Evolutionary conservation across 106 monocot genomes (phyloP).

Genomic region (Hemerocallis citrina): DNA sequence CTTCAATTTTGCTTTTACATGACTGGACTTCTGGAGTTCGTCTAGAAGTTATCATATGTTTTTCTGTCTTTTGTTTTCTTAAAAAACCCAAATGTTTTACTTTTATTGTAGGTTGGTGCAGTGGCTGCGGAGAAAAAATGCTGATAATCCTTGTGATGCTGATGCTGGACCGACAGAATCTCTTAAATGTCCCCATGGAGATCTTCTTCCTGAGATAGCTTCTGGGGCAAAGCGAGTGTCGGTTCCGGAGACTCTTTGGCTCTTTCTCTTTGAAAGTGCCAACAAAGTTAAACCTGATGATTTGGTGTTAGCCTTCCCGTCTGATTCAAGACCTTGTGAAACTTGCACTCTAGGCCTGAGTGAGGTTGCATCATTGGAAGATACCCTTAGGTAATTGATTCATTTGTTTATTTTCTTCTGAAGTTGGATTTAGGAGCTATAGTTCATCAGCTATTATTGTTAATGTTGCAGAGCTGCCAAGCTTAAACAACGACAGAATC

Average conservation of each 20-base stretch:
- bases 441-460: not conserved
- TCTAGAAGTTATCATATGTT: not conserved
- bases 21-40: not conserved
- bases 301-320: slow-evolving; percentile 40
- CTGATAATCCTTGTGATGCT: slow-evolving; percentile 58
- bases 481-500: slow-evolving; percentile 71
- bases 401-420: not conserved
- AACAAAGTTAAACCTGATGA: slow-evolving; percentile 39
- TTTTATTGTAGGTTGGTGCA: slow-evolving; percentile 55
- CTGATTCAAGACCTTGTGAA: slow-evolving; percentile 59
- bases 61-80: not conserved
- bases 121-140: slow-evolving; percentile 82
- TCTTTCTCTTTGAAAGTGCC: slow-evolving; percentile 66
- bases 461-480: slow-evolving; percentile 62
- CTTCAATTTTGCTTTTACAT: not conserved
- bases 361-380: slow-evolving; percentile 72
- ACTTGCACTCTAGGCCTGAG: slow-evolving; percentile 50
- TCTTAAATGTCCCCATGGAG: slow-evolving; percentile 75
- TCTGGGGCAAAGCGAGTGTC: slow-evolving; percentile 78
- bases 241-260: slow-evolving; percentile 74
- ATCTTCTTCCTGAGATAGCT: slow-evolving; percentile 80
- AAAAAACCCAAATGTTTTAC: not conserved
- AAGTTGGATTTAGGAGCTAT: not conserved
- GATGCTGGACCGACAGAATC: slow-evolving; percentile 84
- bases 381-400: slow-evolving; percentile 49